Conservation (phyloP, 2,329 filamentous ascomycete species). For the Sarocladium kiliense region DNA sequence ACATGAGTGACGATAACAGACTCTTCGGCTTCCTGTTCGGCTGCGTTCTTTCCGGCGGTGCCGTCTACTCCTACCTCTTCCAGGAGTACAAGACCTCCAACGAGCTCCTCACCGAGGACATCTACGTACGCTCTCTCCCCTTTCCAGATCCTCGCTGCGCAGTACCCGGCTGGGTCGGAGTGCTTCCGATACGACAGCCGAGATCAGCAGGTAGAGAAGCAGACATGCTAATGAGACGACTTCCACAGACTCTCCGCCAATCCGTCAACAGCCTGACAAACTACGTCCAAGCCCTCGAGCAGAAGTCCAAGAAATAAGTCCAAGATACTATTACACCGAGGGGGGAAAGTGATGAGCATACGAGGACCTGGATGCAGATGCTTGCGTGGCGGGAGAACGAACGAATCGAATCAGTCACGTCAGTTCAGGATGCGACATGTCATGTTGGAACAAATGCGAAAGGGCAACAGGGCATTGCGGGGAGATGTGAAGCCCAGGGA, state of each 20-base stretch:
- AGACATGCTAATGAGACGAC: not conserved
- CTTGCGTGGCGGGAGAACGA: not conserved
- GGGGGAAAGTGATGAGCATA: not conserved
- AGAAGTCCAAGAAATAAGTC: constrained; percentile 68
- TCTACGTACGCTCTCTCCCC: constrained; percentile 67
- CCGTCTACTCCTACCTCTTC: constrained; percentile 87
- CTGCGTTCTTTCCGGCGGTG: constrained; percentile 69
- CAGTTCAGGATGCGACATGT: too few relatives aligned
- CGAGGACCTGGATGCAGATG: not conserved
- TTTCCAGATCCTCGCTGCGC: not conserved
- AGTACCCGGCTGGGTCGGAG: not conserved
- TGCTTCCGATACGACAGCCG: not conserved
- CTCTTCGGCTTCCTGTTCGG: constrained; percentile 90
- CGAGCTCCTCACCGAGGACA: constrained; percentile 89
- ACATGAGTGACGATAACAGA: too few relatives aligned
- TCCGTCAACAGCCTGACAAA: constrained; percentile 81
- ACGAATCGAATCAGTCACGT: not conserved
- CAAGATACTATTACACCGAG: constrained; percentile 15
- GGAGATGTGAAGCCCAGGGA: too few relatives aligned
- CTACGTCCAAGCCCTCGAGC: constrained; percentile 78
- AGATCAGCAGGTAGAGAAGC: not conserved
- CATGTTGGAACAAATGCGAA: too few relatives aligned
- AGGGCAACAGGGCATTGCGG: too few relatives aligned
- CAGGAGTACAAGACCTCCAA: constrained; percentile 93
- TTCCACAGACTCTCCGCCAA: constrained; percentile 69